These are phyloP conservation scores for Coffea eugenioides DNA, from an alignment of 257 asterid species.

Conservation along the genomic window DNA sequence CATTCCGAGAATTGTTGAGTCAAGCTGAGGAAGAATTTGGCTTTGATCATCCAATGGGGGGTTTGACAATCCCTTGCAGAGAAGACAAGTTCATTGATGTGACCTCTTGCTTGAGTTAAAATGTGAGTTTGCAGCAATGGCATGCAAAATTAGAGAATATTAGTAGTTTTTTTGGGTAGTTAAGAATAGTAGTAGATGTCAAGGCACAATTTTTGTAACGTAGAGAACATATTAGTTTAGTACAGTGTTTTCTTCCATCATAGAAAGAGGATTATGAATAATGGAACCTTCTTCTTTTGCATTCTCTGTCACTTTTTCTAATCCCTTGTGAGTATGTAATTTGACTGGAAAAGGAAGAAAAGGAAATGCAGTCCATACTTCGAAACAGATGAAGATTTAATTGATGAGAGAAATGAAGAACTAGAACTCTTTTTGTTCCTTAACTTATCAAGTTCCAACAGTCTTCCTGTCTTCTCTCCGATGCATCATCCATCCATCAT, in stretches of 20 bases:
- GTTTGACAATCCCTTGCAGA: constrained; percentile 50
- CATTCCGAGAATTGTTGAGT: constrained; percentile 40
- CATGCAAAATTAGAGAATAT: background rate
- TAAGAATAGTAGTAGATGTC: background rate
- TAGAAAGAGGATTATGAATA: background rate
- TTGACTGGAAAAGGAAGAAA: too few species aligned
- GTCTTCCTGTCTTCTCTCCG: too few species aligned
- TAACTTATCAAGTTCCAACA: too few species aligned
- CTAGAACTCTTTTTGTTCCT: too few species aligned
- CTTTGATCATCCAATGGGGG: constrained; percentile 58
- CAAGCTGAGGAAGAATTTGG: constrained; percentile 52
- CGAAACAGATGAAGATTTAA: too few species aligned
- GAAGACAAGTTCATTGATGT: constrained; percentile 38
- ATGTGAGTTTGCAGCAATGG: background rate
- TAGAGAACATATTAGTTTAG: background rate
- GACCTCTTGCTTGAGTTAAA: constrained; percentile 28
- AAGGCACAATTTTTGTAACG: background rate
- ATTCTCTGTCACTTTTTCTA: background rate
- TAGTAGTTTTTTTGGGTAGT: background rate
- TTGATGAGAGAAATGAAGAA: too few species aligned
- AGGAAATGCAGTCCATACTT: too few species aligned
- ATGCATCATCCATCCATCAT: too few species aligned
- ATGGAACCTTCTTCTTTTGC: background rate
- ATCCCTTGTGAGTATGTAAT: too few species aligned
- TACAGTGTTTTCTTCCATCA: background rate